A percentile compares a stretch with the other conserved stretches of the same genome.
phyloP scores from a whole-genome alignment of 306 rosid species.

The Begonia peltatifolia region DNA sequence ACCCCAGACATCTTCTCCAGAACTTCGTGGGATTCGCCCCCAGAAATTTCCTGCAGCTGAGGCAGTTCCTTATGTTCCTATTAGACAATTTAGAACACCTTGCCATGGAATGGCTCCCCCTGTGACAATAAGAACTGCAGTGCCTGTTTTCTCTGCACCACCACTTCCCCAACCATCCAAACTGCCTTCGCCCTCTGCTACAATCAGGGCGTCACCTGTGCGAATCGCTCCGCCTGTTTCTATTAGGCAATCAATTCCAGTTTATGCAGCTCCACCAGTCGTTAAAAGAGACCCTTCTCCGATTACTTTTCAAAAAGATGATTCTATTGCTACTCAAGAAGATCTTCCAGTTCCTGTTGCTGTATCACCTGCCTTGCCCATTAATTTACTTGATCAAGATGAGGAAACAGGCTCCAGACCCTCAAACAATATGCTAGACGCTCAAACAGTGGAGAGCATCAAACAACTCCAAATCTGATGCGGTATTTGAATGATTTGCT shows the following conservation, averaged over 20 bases:
- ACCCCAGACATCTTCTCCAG: slow-evolving; percentile 22
- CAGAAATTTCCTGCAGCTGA: slow-evolving; percentile 71
- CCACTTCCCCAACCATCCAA: slow-evolving; percentile 51
- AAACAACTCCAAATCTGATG: slow-evolving; percentile 61
- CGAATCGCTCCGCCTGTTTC: slow-evolving; percentile 66
- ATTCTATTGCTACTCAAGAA: slow-evolving; percentile 21
- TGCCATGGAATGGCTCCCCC: slow-evolving; percentile 92
- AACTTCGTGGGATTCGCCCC: slow-evolving; percentile 38
- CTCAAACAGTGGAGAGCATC: slow-evolving; percentile 36
- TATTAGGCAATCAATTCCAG: slow-evolving; percentile 69
- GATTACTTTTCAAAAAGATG: slow-evolving; percentile 18
- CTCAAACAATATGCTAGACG: slow-evolving; percentile 20
- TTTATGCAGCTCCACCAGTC: slow-evolving; percentile 54
- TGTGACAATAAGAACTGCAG: slow-evolving; percentile 64
- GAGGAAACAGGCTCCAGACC: slow-evolving; percentile 22
- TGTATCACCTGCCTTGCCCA: slow-evolving; percentile 11
- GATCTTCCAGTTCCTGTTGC: slow-evolving; percentile 11
- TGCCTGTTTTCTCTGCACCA: slow-evolving; percentile 88
- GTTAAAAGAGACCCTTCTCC: slow-evolving; percentile 31
- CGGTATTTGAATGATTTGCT: slow-evolving; percentile 14
- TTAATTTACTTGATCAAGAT: slow-evolving; percentile 20
- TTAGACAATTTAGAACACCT: slow-evolving; percentile 60
- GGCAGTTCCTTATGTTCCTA: slow-evolving; percentile 79
- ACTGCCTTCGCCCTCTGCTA: slow-evolving; percentile 19
- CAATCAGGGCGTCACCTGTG: slow-evolving; percentile 34